phyloP scores from a whole-genome alignment of 148 eudicot species.

The Arbutus unedo region DNA sequence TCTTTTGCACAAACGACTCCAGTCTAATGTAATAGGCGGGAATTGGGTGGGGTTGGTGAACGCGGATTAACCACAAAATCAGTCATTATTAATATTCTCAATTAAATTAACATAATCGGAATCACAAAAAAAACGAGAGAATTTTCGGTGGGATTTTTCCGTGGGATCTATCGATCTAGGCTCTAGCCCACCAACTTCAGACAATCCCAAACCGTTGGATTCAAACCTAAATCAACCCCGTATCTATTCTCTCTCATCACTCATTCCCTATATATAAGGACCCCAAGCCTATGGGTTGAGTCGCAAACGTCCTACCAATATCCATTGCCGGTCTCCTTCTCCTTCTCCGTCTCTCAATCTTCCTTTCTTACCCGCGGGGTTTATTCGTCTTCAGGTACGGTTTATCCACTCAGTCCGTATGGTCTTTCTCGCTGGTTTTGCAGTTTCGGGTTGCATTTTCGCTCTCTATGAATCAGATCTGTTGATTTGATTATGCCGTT shows the following conservation, averaged over 20 bases:
- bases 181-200: slow-evolving; percentile 3
- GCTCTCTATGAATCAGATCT: neutral
- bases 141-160: neutral
- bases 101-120: no score
- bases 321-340: neutral
- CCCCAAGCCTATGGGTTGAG: neutral
- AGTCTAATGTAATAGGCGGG: no score
- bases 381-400: neutral
- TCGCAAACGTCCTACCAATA: neutral
- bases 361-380: neutral
- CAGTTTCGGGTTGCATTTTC: neutral
- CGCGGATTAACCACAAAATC: no score
- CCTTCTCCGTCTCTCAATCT: neutral
- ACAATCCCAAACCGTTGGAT: slow-evolving; percentile 1
- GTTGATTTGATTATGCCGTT: neutral
- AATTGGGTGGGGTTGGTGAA: no score
- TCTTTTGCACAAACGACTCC: no score
- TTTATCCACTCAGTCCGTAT: neutral
- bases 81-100: no score
- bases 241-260: neutral
- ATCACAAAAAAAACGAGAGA: neutral
- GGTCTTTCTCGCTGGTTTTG: neutral
- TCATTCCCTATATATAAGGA: neutral
- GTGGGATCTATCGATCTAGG: slow-evolving; percentile 3
- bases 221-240: neutral